Evolutionary conservation across 2,329 filamentous ascomycete species (phyloP).

Genomic region (Penicillium sp.): DNA sequence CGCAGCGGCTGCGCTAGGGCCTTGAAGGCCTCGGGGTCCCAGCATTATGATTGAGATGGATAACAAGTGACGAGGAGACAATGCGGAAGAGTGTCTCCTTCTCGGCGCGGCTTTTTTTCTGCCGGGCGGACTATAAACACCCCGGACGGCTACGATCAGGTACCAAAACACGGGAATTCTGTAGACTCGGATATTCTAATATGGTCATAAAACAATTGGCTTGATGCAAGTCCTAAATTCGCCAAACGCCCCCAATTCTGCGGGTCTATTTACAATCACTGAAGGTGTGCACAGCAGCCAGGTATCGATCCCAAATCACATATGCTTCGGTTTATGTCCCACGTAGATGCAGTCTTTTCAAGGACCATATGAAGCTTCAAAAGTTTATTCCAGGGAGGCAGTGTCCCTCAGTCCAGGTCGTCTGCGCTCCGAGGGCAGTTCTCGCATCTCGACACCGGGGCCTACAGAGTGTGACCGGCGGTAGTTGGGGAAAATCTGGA

Average conservation of each 20-base stretch:
- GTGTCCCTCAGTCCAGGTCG: conserved; percentile 64
- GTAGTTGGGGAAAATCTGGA: conserved; percentile 60
- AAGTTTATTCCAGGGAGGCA: conserved; percentile 65
- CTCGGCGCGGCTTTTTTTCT: conserved; percentile 37
- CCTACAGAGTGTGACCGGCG: conserved; percentile 69
- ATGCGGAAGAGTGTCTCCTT: conserved; percentile 23
- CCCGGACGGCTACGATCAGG: conserved; percentile 8
- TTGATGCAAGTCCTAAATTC: conserved; percentile 22
- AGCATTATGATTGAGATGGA: conserved; percentile 49
- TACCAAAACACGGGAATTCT: background rate
- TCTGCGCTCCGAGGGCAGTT: conserved; percentile 61
- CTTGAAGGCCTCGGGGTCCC: conserved; percentile 56
- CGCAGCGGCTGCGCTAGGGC: conserved; percentile 48
- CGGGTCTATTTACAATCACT: conserved; percentile 38
- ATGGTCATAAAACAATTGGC: conserved; percentile 1
- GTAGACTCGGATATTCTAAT: background rate
- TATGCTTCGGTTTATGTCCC: conserved; percentile 23
- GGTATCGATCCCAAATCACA: conserved; percentile 20
- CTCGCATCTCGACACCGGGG: conserved; percentile 78
- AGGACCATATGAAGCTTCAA: conserved; percentile 9
- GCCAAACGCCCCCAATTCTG: conserved; percentile 33
- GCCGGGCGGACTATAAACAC: conserved; percentile 37
- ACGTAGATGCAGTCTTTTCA: conserved; percentile 13
- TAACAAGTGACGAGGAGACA: conserved; percentile 14
- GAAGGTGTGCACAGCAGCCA: conserved; percentile 13